These are phyloP conservation scores for Lepidium campestre DNA, from an alignment of 441 rosid genomes.

Conservation along the genomic window DNA sequence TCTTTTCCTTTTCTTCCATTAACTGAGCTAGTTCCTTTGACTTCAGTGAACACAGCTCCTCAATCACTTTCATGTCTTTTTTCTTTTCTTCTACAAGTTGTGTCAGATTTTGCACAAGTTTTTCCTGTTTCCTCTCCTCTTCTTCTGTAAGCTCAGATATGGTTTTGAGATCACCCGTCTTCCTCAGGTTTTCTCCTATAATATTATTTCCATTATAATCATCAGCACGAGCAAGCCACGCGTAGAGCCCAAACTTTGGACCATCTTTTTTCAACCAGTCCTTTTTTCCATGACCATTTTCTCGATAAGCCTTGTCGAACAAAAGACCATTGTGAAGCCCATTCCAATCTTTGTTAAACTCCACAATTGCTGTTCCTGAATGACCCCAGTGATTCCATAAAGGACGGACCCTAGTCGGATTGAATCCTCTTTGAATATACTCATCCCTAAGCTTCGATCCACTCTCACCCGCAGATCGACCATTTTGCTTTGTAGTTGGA, in stretches of 20 bases:
- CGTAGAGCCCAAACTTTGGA: conserved; percentile 55
- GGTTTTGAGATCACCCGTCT: conserved; percentile 68
- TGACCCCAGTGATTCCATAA: conserved; percentile 81
- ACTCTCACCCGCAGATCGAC: conserved; percentile 72
- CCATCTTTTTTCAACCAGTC: conserved; percentile 48
- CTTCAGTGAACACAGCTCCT: conserved; percentile 45
- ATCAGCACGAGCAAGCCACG: conserved; percentile 89
- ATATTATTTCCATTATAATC: conserved; percentile 60
- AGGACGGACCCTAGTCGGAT: conserved; percentile 71
- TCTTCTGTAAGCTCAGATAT: conserved; percentile 71
- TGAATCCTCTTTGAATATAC: conserved; percentile 69
- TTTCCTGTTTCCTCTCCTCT: conserved; percentile 69
- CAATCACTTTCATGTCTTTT: conserved; percentile 50
- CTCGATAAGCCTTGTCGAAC: conserved; percentile 79
- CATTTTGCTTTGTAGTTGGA: conserved; percentile 58
- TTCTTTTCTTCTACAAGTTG: conserved; percentile 59
- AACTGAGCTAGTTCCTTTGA: conserved; percentile 36
- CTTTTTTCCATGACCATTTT: conserved; percentile 66
- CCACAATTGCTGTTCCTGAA: conserved; percentile 79
- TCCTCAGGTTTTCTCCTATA: conserved; percentile 71
- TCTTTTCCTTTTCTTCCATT: conserved; percentile 76
- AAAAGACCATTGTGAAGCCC: conserved; percentile 78
- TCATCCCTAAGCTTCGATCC: conserved; percentile 90
- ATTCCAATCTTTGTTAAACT: conserved; percentile 82
- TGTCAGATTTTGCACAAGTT: conserved; percentile 56